Evolutionary conservation across 176 grass and related monocot species (phyloP).

Genomic region (Saccharum spontaneum): DNA sequence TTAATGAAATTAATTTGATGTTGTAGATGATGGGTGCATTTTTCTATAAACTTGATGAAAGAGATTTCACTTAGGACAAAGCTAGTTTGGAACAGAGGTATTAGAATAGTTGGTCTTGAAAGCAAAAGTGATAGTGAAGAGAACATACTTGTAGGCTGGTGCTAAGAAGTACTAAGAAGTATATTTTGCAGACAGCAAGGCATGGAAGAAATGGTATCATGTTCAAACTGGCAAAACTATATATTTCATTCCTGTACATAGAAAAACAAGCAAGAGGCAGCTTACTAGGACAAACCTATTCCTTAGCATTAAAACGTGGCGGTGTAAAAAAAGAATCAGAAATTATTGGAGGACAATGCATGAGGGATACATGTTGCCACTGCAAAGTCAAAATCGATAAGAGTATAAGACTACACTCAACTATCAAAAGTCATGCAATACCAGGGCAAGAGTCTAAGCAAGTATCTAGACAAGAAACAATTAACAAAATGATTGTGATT

Average conservation of each 20-base stretch:
- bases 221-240: slow-evolving; percentile 12
- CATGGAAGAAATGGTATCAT: background rate
- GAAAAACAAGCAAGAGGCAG: slow-evolving; percentile 9
- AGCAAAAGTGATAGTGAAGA: slow-evolving; percentile 10
- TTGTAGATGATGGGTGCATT: background rate
- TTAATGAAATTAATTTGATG: background rate
- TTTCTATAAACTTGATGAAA: background rate
- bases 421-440: slow-evolving; percentile 17
- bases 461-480: background rate
- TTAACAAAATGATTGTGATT: background rate
- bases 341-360: background rate
- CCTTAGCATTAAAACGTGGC: background rate
- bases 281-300: slow-evolving; percentile 16
- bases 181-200: slow-evolving; percentile 4
- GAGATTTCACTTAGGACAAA: background rate
- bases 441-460: background rate
- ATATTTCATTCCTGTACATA: slow-evolving; percentile 1
- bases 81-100: background rate
- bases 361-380: background rate
- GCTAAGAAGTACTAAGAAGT: background rate
- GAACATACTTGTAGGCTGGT: background rate
- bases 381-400: slow-evolving; percentile 11
- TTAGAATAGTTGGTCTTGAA: background rate
- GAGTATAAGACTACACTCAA: background rate
- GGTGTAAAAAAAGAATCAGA: background rate